Evolutionary conservation across 2,329 filamentous ascomycete genomes (phyloP).

Genomic region (Xylaria polymorpha): DNA sequence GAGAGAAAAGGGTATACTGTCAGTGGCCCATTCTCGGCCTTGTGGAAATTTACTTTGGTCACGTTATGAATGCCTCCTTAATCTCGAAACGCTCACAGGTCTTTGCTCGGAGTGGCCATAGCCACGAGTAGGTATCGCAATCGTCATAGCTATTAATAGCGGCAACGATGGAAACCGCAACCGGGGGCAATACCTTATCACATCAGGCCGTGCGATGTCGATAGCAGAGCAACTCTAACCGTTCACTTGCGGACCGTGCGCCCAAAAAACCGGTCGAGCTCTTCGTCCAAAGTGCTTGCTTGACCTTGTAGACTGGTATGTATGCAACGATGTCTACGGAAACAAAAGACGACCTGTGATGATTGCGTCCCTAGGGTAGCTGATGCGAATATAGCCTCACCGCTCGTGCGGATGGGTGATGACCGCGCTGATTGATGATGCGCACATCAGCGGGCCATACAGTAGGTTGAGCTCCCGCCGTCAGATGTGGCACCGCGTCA

Average conservation of each 20-base stretch:
- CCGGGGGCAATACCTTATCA: neutral
- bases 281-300: neutral
- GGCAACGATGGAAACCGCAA: neutral
- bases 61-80: neutral
- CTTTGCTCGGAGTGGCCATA: neutral
- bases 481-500: constrained; percentile 23
- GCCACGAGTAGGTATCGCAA: constrained; percentile 20
- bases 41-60: neutral
- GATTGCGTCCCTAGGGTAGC: neutral
- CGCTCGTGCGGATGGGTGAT: constrained; percentile 12
- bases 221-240: neutral
- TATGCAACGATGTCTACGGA: constrained; percentile 15
- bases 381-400: constrained; percentile 10
- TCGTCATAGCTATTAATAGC: constrained; percentile 23
- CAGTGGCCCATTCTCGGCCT: neutral
- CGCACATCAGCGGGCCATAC: constrained; percentile 14
- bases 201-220: neutral
- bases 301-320: constrained; percentile 4
- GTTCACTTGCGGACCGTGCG: neutral
- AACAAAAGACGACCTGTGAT: constrained; percentile 19
- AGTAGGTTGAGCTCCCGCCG: constrained; percentile 16
- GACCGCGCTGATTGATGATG: constrained; percentile 1
- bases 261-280: neutral
- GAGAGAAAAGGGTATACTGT: neutral
- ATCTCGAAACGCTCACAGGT: neutral